Evolutionary conservation across 2,329 filamentous ascomycete genomes (phyloP).

Genomic region (Leptosphaerulina australis): DNA sequence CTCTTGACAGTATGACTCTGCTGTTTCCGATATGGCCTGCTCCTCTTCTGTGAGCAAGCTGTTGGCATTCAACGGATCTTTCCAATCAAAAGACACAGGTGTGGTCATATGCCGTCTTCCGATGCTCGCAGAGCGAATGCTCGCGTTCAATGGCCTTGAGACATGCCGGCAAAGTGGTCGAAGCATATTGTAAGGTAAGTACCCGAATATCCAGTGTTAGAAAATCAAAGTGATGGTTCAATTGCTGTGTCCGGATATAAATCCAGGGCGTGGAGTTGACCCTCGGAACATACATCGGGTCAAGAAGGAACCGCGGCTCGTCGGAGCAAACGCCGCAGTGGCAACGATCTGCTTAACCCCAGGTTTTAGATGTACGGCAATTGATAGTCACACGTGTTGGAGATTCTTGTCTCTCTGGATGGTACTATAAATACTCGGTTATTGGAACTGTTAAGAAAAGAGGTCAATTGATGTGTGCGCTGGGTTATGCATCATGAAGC

Average conservation of each 20-base stretch:
- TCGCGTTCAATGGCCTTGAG: slow-evolving; percentile 48
- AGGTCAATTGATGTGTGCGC: no score
- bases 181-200: slow-evolving; percentile 48
- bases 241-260: slow-evolving; percentile 10
- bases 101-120: slow-evolving; percentile 52
- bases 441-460: no score
- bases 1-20: slow-evolving; percentile 93
- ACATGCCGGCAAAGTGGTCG: slow-evolving; percentile 49
- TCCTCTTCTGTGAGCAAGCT: slow-evolving; percentile 89
- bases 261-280: slow-evolving; percentile 20
- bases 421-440: no score
- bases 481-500: no score
- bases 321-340: slow-evolving; percentile 30
- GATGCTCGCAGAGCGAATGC: slow-evolving; percentile 35
- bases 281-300: slow-evolving; percentile 30
- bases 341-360: slow-evolving; percentile 22
- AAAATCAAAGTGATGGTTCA: not conserved
- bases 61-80: slow-evolving; percentile 79
- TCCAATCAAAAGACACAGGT: slow-evolving; percentile 76
- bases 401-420: no score
- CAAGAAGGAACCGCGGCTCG: slow-evolving; percentile 31
- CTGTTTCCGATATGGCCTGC: slow-evolving; percentile 84
- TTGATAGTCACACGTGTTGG: not conserved
- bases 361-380: slow-evolving; percentile 1
- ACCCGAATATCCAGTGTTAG: not conserved